Evolutionary conservation across 305 asterid genomes (phyloP).

Genomic region (Ajuga reptans): DNA sequence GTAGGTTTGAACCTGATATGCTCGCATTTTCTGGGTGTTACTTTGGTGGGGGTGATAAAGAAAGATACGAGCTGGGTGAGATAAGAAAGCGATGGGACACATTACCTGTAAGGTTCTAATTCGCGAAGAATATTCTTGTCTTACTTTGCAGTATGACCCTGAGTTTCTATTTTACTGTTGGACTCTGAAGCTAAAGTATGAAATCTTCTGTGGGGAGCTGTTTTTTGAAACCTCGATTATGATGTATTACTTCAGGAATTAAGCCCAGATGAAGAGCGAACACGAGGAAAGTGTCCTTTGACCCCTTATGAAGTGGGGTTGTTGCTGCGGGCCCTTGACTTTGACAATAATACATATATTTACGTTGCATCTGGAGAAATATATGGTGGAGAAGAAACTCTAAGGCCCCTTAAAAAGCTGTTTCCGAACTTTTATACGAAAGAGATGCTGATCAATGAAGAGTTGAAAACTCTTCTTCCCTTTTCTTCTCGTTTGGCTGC

Average conservation of each 20-base stretch:
- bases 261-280: constrained; percentile 91
- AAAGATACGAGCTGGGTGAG: constrained; percentile 73
- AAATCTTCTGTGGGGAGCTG: background rate
- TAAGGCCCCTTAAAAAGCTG: constrained; percentile 85
- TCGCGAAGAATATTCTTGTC: constrained; percentile 4
- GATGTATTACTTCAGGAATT: constrained; percentile 49
- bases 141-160: constrained; percentile 15
- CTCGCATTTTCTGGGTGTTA: constrained; percentile 97
- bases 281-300: constrained; percentile 94
- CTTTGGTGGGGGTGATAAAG: constrained; percentile 97
- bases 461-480: constrained; percentile 65
- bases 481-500: constrained; percentile 97
- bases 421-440: constrained; percentile 92
- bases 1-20: constrained; percentile 99
- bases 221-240: constrained; percentile 10
- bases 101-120: constrained; percentile 66
- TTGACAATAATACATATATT: constrained; percentile 67
- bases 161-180: background rate
- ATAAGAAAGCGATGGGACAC: constrained; percentile 97
- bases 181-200: background rate
- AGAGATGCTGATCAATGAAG: constrained; percentile 83
- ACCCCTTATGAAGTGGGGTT: constrained; percentile 97
- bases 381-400: constrained; percentile 96
- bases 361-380: constrained; percentile 98
- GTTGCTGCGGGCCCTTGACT: constrained; percentile 92